Evolutionary conservation across 495 filamentous ascomycete genomes (phyloP), one percentile per base, ranked within the genome.

Genomic region (Aspergillus campestris): DNA sequence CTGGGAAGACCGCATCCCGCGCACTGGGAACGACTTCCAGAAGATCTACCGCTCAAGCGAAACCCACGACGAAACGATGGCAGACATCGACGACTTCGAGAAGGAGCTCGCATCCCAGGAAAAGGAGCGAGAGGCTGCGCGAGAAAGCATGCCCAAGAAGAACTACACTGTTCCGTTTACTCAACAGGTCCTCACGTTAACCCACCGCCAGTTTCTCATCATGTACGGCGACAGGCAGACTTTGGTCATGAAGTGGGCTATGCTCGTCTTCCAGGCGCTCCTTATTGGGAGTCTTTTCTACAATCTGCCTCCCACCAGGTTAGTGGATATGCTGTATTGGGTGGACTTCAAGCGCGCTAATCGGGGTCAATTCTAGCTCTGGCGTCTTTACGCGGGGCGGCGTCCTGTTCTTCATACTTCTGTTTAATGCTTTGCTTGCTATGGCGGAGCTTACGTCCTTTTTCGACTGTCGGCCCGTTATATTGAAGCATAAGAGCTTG

Each of bases 391-490:
- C 61, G 1, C 47, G 67, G 46, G 74, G 76, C 34, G 72, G 75
- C 57, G 73, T 78, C 2, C 64, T 83, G 56, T 94, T 92, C 65
- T 88, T 87, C 59, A 75, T 83, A 37, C 62, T 94, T 8, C 65
- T 95, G 9, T 91, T 91, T 71, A 90, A 90, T 52, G 77, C 85
- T 27, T 73, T 94, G 31, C 73, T 91, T 15, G 84, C 88, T 11
- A 62, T 94, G 13, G 77, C 84, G 6, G 88, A 94, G 51, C 69
- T 91, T 30, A 87, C 82, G 11, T 65, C 80, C 24, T 77, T 83
- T 2, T 91, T 90, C 52, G 60, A 72, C 3, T 79, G 78, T 8
- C 74, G 84, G 24, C 85, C 83, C 3, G 84, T 94, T 35, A 64
- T 94, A 32, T 67, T 87, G 46, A 90, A 92, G 51, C 89, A 95